phyloP scores from a whole-genome alignment of 805 yeast genomes.

The Starmerella sp. region DNA sequence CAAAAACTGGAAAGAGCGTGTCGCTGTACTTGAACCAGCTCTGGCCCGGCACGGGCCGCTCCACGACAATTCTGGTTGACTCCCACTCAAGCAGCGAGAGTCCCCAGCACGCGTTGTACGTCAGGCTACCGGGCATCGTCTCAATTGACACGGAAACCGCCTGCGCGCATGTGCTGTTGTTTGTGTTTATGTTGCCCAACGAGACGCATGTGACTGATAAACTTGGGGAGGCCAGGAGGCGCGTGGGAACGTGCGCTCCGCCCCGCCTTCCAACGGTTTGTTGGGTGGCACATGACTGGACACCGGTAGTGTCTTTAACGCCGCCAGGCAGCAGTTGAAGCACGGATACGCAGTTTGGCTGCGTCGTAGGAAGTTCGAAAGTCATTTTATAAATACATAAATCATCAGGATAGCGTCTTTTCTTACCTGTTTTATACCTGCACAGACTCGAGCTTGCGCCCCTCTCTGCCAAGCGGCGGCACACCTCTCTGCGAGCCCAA shows the following conservation, averaged over 20 bases:
- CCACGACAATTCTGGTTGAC: neutral
- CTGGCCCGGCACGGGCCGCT: neutral
- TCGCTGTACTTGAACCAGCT: neutral
- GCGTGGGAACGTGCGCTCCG: neutral
- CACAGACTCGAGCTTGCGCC: conserved; percentile 31
- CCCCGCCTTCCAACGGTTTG: neutral
- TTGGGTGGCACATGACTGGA: neutral
- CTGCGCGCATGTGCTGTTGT: neutral
- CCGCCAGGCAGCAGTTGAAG: too few relatives aligned
- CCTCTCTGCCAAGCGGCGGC: conserved; percentile 74
- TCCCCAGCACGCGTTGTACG: neutral
- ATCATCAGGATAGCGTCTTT: neutral
- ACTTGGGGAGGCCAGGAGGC: neutral
- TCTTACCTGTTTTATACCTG: too few relatives aligned
- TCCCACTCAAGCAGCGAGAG: neutral
- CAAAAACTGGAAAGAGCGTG: conserved; percentile 27
- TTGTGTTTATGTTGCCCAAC: neutral
- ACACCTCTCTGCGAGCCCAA: conserved; percentile 45
- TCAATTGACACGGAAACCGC: neutral
- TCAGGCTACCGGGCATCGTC: neutral
- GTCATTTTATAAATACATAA: neutral
- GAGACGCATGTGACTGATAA: neutral
- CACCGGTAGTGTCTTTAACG: too few relatives aligned
- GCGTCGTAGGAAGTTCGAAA: too few relatives aligned
- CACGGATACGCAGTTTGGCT: too few relatives aligned